phyloP scores from a whole-genome alignment of 371 early-diverging fungal species.

The Mortierella sp. region DNA sequence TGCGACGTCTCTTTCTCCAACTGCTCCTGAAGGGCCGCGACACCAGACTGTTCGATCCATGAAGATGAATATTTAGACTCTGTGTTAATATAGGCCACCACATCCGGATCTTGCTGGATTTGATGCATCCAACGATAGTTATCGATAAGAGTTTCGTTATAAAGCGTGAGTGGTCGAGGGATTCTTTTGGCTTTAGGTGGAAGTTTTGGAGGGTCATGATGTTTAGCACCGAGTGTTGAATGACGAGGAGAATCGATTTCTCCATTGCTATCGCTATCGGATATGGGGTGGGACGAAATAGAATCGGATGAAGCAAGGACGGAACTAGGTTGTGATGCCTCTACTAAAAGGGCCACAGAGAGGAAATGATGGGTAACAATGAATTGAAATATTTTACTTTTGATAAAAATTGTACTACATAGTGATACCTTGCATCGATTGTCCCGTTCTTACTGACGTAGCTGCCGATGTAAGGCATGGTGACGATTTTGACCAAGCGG shows the following conservation, averaged over 20 bases:
- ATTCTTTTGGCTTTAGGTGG: slow-evolving; percentile 53
- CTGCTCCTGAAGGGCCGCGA: slow-evolving; percentile 27
- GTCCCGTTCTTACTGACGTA: not conserved
- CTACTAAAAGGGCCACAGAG: not conserved
- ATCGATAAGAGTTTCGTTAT: slow-evolving; percentile 57
- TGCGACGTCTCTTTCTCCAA: slow-evolving; percentile 26
- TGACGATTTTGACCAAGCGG: not conserved
- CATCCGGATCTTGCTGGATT: slow-evolving; percentile 57
- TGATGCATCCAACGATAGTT: slow-evolving; percentile 62
- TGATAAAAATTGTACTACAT: not conserved
- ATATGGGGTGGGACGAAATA: not conserved
- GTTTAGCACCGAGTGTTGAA: not conserved
- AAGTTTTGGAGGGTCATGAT: not conserved
- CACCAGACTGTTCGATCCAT: slow-evolving; percentile 34
- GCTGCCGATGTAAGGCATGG: not conserved
- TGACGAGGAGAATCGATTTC: too few relatives aligned
- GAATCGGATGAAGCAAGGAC: not conserved
- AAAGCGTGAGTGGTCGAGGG: slow-evolving; percentile 44
- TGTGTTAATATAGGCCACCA: slow-evolving; percentile 53
- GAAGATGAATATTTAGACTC: slow-evolving; percentile 57
- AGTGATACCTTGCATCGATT: not conserved
- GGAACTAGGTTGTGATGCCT: not conserved
- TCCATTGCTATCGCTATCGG: too few relatives aligned
- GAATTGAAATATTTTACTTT: not conserved
- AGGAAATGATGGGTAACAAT: not conserved